These are phyloP conservation scores for Penicillium egyptiacum DNA, from an alignment of 495 filamentous ascomycete genomes.

Conservation along the genomic window DNA sequence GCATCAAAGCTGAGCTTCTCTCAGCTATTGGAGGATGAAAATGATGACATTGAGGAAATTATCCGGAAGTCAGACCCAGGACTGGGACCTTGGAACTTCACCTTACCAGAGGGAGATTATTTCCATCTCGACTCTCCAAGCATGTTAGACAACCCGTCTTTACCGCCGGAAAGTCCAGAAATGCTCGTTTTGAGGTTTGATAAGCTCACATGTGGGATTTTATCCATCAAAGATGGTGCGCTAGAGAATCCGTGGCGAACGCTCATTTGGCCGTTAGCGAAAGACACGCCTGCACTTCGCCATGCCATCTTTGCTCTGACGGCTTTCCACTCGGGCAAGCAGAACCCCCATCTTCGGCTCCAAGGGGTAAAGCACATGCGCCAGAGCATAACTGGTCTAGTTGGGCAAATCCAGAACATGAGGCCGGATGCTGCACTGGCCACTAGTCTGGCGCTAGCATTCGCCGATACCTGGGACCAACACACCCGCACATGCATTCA, in stretches of 20 bases:
- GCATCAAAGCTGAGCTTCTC: slow-evolving; percentile 36
- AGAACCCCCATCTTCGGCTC: slow-evolving; percentile 56
- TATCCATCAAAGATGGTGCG: slow-evolving; percentile 70
- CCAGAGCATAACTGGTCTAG: slow-evolving; percentile 59
- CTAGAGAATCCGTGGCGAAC: slow-evolving; percentile 79
- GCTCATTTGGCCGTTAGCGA: slow-evolving; percentile 69
- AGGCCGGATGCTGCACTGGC: slow-evolving; percentile 66
- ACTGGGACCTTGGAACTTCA: slow-evolving; percentile 38
- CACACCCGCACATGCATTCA: slow-evolving; percentile 73
- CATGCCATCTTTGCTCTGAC: slow-evolving; percentile 76
- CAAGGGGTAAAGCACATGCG: slow-evolving; percentile 74
- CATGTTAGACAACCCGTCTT: slow-evolving; percentile 28
- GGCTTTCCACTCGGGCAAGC: slow-evolving; percentile 69
- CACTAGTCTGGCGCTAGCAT: slow-evolving; percentile 71
- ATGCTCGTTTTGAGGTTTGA: slow-evolving; percentile 69
- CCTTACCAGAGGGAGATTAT: slow-evolving; percentile 13
- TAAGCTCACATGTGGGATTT: slow-evolving; percentile 69
- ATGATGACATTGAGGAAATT: slow-evolving; percentile 63
- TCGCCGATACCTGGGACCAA: slow-evolving; percentile 77
- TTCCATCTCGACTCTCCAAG: slow-evolving; percentile 9
- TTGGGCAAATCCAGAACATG: slow-evolving; percentile 61
- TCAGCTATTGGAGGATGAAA: slow-evolving; percentile 40
- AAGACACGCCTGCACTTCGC: slow-evolving; percentile 65
- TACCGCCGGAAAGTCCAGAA: slow-evolving; percentile 53
- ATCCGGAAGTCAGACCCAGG: slow-evolving; percentile 47